phyloP scores from a whole-genome alignment of 805 yeast species.

The Saccharomycopsis sp. region DNA sequence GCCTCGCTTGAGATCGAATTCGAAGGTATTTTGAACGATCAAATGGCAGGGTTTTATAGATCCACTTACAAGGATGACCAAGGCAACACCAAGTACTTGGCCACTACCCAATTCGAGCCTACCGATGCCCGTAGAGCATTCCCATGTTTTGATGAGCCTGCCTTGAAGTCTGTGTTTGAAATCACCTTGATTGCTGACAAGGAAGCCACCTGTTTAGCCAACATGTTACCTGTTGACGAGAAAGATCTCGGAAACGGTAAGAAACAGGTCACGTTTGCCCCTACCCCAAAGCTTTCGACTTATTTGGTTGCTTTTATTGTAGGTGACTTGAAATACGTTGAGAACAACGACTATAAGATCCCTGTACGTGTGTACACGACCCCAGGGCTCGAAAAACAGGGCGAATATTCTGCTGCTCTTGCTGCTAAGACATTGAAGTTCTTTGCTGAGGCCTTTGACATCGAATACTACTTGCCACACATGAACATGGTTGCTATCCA shows the following conservation, averaged over 20 bases:
- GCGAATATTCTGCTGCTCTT: constrained; percentile 64
- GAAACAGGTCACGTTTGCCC: constrained; percentile 56
- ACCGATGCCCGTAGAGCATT: constrained; percentile 83
- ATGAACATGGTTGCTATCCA: constrained; percentile 78
- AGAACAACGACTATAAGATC: constrained; percentile 54
- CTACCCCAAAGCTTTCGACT: constrained; percentile 82
- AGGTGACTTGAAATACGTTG: constrained; percentile 73
- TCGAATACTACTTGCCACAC: constrained; percentile 74
- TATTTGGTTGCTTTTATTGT: constrained; percentile 78
- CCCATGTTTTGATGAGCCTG: constrained; percentile 84
- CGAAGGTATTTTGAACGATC: constrained; percentile 61
- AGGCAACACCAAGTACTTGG: constrained; percentile 63
- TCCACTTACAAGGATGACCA: constrained; percentile 52
- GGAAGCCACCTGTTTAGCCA: constrained; percentile 54
- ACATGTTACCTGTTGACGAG: constrained; percentile 58
- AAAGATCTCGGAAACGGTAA: constrained; percentile 35
- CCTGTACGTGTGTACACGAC: constrained; percentile 81
- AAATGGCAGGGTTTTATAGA: constrained; percentile 80
- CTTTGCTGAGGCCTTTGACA: constrained; percentile 66
- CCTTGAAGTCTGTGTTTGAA: constrained; percentile 67
- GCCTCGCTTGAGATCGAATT: constrained; percentile 45
- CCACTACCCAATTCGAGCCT: constrained; percentile 83
- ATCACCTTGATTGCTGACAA: constrained; percentile 53
- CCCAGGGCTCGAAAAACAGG: constrained; percentile 67
- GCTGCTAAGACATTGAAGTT: constrained; percentile 71